A percentile compares a stretch with the other conserved stretches of the same genome.
These are phyloP conservation scores for Wickerhamiella cacticola DNA, from an alignment of 805 yeast species.

Conservation along the genomic window DNA sequence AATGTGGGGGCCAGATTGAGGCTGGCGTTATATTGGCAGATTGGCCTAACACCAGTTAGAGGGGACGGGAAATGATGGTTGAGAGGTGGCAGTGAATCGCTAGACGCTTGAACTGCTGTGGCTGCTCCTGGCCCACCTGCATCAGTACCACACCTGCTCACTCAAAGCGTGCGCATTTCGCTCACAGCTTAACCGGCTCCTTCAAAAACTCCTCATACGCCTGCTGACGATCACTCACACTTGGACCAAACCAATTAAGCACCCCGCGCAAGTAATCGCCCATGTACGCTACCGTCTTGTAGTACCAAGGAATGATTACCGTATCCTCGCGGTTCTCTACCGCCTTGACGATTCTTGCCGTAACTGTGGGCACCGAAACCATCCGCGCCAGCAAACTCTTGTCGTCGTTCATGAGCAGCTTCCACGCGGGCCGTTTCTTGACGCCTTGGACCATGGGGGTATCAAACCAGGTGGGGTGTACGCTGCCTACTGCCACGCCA, in stretches of 20 bases:
- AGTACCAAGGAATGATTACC: conserved; percentile 5
- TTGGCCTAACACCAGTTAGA: too few relatives aligned
- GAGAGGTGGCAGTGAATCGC: too few relatives aligned
- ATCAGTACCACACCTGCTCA: neutral
- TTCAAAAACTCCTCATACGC: conserved; percentile 4
- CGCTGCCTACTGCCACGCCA: conserved; percentile 10
- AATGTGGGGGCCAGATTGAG: too few relatives aligned
- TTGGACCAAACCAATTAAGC: conserved; percentile 4
- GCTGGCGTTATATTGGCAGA: too few relatives aligned
- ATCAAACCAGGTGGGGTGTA: conserved; percentile 12
- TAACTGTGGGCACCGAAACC: neutral
- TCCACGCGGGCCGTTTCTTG: conserved; percentile 8
- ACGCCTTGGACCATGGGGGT: conserved; percentile 10
- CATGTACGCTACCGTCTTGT: neutral
- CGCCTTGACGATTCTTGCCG: neutral
- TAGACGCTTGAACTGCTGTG: neutral
- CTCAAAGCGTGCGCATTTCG: neutral
- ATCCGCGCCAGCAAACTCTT: neutral
- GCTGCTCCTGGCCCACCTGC: too few relatives aligned
- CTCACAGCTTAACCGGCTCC: conserved; percentile 2
- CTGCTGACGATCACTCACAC: neutral
- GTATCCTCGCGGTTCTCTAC: conserved; percentile 8
- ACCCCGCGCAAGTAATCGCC: neutral
- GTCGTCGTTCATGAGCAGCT: conserved; percentile 5
- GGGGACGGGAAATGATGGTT: too few relatives aligned